Percentiles rank a stretch among this genome's conserved stretches.
phyloP scores from a whole-genome alignment of 73 alveolate genomes.

The Halteria grandinella region DNA sequence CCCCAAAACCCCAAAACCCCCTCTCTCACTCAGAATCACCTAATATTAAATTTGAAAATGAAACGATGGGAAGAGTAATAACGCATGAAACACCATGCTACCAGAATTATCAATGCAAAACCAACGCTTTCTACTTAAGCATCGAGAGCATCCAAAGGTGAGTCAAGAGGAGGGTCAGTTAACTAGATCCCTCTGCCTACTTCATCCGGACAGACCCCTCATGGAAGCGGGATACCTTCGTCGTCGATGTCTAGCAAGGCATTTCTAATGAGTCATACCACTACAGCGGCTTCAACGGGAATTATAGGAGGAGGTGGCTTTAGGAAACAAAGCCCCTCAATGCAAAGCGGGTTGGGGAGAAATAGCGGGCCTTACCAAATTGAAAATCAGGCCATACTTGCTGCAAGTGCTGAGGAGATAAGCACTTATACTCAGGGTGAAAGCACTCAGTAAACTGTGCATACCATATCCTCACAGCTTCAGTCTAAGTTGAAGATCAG shows the following conservation, averaged over 20 bases:
- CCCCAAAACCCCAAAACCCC: neutral
- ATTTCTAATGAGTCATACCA: neutral
- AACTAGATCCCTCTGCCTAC: no score
- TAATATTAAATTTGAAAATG: slow-evolving; percentile 4
- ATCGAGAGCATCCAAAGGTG: no score
- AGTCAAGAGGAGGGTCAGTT: no score
- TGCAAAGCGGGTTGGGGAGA: neutral
- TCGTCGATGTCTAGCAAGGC: slow-evolving; percentile 8
- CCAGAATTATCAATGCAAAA: slow-evolving; percentile 24
- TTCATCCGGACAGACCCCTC: no score
- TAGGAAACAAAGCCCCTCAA: neutral
- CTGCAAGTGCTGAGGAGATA: slow-evolving; percentile 43
- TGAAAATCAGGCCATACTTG: slow-evolving; percentile 26
- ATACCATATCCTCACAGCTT: no score
- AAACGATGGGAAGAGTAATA: slow-evolving; percentile 49
- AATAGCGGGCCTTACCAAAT: slow-evolving; percentile 14
- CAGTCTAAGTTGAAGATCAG: no score
- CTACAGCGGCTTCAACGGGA: neutral
- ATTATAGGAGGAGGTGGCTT: slow-evolving; percentile 23
- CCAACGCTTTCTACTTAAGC: slow-evolving; percentile 32
- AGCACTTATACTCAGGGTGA: slow-evolving; percentile 4
- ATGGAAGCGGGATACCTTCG: neutral
- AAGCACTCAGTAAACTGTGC: no score
- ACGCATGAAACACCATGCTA: neutral
- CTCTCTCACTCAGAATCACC: neutral